These are phyloP conservation scores for Venturia pyrina DNA, from an alignment of 2,329 filamentous ascomycete genomes.

Conservation along the genomic window DNA sequence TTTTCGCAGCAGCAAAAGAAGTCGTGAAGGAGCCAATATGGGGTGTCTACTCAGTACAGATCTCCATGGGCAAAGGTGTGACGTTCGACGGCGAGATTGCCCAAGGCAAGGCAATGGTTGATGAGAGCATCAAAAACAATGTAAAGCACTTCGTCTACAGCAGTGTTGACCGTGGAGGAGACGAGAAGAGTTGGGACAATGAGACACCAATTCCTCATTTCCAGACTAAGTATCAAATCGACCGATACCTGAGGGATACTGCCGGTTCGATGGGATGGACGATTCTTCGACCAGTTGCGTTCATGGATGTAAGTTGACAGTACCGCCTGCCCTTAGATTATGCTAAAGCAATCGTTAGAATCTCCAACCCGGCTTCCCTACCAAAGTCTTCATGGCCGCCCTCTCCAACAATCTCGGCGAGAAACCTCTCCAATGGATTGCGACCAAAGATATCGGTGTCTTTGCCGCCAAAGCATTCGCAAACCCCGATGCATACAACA, in stretches of 20 bases:
- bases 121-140: constrained; percentile 21
- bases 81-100: constrained; percentile 21
- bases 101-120: constrained; percentile 29
- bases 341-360: constrained; percentile 27
- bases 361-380: constrained; percentile 35
- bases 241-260: constrained; percentile 16
- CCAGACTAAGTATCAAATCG: constrained; percentile 19
- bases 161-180: constrained; percentile 27
- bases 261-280: constrained; percentile 46
- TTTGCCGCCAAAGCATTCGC: constrained; percentile 42
- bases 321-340: no score
- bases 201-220: constrained; percentile 21
- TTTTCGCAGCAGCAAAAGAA: constrained; percentile 40
- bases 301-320: constrained; percentile 41
- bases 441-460: constrained; percentile 39
- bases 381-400: constrained; percentile 39
- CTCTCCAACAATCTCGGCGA: constrained; percentile 30
- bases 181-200: constrained; percentile 14
- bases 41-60: constrained; percentile 52
- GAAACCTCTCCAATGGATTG: constrained; percentile 32
- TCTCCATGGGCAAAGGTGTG: constrained; percentile 28
- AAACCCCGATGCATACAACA: constrained; percentile 33
- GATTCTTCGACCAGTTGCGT: constrained; percentile 51
- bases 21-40: constrained; percentile 35
- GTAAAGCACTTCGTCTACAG: constrained; percentile 30